These are phyloP conservation scores for Tricholoma furcatifolium DNA, from an alignment of 768 basidiomycete genomes.

Conservation along the genomic window DNA sequence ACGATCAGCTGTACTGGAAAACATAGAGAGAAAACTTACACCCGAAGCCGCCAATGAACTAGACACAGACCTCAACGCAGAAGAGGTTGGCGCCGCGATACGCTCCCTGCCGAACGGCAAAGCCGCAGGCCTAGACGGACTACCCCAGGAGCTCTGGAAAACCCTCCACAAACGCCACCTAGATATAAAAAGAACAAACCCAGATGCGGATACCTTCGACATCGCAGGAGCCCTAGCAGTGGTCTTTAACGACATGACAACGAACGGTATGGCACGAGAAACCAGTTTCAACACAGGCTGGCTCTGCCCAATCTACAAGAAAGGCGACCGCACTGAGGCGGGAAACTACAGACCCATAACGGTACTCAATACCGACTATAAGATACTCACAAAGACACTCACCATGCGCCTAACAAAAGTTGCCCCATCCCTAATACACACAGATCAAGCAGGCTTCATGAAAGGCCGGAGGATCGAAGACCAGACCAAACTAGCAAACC, in stretches of 20 bases:
- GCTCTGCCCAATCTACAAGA: too few relatives aligned
- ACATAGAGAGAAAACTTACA: not conserved
- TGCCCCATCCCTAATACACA: not conserved
- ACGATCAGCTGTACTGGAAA: not conserved
- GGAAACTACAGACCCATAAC: too few relatives aligned
- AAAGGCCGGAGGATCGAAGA: too few relatives aligned
- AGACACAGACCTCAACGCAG: not conserved
- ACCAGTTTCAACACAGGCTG: not conserved
- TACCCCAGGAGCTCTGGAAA: not conserved
- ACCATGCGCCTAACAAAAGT: not conserved
- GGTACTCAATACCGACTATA: too few relatives aligned
- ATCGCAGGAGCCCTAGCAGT: constrained; percentile 1
- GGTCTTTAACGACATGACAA: constrained; percentile 6
- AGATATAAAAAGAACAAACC: not conserved
- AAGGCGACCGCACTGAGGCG: too few relatives aligned
- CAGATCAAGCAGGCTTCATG: constrained; percentile 1
- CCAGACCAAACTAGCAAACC: not conserved
- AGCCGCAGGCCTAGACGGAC: too few relatives aligned
- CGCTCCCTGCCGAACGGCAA: not conserved
- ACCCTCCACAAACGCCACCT: not conserved
- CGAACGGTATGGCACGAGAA: not conserved
- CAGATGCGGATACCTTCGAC: not conserved
- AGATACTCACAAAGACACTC: constrained; percentile 6
- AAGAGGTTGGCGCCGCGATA: not conserved
- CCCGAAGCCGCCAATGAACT: not conserved